These are phyloP conservation scores for Balakata baccata DNA, from an alignment of 345 rosid genomes.

Conservation along the genomic window DNA sequence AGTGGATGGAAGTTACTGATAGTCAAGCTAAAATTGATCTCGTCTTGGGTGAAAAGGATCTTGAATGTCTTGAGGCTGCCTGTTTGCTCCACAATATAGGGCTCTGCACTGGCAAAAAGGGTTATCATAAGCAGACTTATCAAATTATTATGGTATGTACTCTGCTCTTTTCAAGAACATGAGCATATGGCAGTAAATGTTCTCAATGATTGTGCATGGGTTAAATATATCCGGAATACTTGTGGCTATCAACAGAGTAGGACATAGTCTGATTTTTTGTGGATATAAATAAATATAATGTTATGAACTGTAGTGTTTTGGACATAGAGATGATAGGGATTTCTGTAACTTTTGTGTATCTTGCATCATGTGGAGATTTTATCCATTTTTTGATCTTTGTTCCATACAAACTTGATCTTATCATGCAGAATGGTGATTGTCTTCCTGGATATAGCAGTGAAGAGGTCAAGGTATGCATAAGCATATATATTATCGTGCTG, in stretches of 20 bases:
- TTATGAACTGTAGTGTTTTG: background rate
- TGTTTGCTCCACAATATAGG: constrained; percentile 73
- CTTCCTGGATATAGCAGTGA: constrained; percentile 52
- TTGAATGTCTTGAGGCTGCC: constrained; percentile 72
- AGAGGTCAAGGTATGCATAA: constrained; percentile 60
- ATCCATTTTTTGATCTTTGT: constrained; percentile 5
- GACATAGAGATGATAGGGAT: background rate
- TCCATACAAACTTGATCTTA: constrained; percentile 16
- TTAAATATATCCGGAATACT: background rate
- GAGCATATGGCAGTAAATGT: background rate
- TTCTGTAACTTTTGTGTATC: constrained; percentile 6
- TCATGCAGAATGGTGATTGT: constrained; percentile 51
- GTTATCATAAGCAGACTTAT: constrained; percentile 72
- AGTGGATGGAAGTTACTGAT: constrained; percentile 33
- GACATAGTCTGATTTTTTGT: background rate
- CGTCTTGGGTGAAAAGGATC: constrained; percentile 46
- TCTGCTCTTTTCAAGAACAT: background rate
- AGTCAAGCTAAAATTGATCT: constrained; percentile 24
- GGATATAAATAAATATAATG: background rate
- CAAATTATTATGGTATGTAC: constrained; percentile 51
- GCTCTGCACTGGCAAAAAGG: constrained; percentile 50
- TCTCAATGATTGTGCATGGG: background rate
- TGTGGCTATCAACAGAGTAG: constrained; percentile 4
- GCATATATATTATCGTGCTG: constrained; percentile 4
- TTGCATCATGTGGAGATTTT: background rate